Evolutionary conservation across 108 stramenopile species (phyloP), one percentile per base, ranked within the genome.

Genomic region (Nitzschia sp.): DNA sequence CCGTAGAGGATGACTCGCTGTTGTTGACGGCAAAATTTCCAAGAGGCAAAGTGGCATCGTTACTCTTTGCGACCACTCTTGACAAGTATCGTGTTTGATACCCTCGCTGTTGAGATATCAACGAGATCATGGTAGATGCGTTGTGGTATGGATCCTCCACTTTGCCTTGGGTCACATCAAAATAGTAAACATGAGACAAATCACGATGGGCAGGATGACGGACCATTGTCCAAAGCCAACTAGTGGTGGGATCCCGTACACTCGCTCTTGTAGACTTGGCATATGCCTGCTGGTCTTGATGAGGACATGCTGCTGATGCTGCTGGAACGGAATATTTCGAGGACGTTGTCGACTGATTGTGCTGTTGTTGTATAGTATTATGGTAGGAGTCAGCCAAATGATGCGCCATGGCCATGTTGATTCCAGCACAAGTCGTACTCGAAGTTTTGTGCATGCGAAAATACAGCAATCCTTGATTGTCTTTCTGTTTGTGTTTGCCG

Each of bases 341-440:
- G 3, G 46, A 15, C 2, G 6, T 5, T 48, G 46, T 48, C 46
- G n/a, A 48, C 17, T 48, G 46, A 17, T 17, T 17, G 2, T 48
- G 17, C 5, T 43, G 12, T 43, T 17, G 17, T 48, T 17, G 17
- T 6, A 48, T 17, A 6, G 2, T 17, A 6, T 15, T 54, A 8
- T 54, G 1, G 21, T 54, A 20, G 21, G 1, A 5, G 6, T 54
- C 53, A 7, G 20, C 60, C 12, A 43, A 25, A 40, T 73, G 62
- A 46, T 73, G 53, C 1, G 67, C 73, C 10, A 74, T 65, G 39
- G 65, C 53, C n/a, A 54, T 17, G 14, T 42, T 63, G 20, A 74
- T 51, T 3, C 73, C 73, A 15, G n/a, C 66, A 43, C 60, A 51
- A 21, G 75, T 76, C 51, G 52, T 41, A n/a, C 67, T 69, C 1